These are phyloP conservation scores for Candida ovalis DNA, from an alignment of 805 yeast genomes.

Conservation along the genomic window DNA sequence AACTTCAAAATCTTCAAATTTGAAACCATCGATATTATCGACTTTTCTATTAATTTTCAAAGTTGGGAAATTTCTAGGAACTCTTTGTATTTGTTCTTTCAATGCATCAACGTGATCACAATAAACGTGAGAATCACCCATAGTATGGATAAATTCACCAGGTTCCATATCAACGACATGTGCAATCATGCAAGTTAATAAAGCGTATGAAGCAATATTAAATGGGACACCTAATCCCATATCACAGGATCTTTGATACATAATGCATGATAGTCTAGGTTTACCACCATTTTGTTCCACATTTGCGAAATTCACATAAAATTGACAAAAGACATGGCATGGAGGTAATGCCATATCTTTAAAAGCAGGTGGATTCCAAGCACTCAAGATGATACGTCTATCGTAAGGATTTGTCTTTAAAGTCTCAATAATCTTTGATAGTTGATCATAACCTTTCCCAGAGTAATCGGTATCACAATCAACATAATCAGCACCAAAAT, in stretches of 20 bases:
- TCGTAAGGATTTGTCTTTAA: conserved; percentile 89
- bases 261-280: conserved; percentile 77
- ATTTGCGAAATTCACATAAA: conserved; percentile 82
- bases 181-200: conserved; percentile 92
- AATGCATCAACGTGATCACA: conserved; percentile 91
- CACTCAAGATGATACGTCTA: conserved; percentile 88
- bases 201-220: conserved; percentile 94
- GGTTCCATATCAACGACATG: conserved; percentile 92
- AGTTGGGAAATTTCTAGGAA: conserved; percentile 79
- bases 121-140: conserved; percentile 97
- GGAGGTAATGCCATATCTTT: conserved; percentile 96
- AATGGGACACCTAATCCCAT: conserved; percentile 99
- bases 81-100: conserved; percentile 69
- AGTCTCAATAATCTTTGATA: conserved; percentile 72
- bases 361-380: conserved; percentile 98
- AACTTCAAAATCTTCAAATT: conserved; percentile 82
- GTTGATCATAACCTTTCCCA: conserved; percentile 88
- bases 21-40: conserved; percentile 77
- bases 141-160: conserved; percentile 90
- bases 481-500: conserved; percentile 89
- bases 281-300: conserved; percentile 30
- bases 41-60: conserved; percentile 67
- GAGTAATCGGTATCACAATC: conserved; percentile 86
- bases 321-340: conserved; percentile 95
- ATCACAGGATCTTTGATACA: conserved; percentile 98